Conservation (phyloP, 768 basidiomycete species). For the Pisolithus microcarpus region DNA sequence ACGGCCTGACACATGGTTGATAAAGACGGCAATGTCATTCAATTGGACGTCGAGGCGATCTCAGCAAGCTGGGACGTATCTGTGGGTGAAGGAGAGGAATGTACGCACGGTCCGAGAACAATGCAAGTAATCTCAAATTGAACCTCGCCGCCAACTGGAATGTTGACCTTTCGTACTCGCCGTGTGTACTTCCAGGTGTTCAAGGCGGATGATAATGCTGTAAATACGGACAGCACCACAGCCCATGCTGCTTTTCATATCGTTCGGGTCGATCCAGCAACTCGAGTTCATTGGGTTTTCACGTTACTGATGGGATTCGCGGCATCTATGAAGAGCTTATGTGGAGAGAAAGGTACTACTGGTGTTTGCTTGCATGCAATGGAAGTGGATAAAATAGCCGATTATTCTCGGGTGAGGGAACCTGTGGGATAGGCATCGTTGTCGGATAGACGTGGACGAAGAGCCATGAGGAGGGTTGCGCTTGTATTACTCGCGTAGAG, state of each 20-base stretch:
- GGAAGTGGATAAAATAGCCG: constrained; percentile 7
- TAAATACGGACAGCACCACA: background rate
- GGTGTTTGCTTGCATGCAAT: constrained; percentile 16
- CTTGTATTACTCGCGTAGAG: background rate
- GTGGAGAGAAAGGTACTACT: constrained; percentile 9
- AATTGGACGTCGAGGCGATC: constrained; percentile 3
- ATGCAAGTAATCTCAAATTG: background rate
- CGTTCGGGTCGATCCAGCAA: background rate
- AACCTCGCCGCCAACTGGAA: constrained; percentile 9
- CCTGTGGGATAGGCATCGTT: constrained; percentile 15
- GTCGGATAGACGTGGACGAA: constrained; percentile 15
- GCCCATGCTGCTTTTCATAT: background rate
- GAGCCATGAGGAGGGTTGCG: background rate
- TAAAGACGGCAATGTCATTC: no score
- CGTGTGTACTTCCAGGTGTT: constrained; percentile 7
- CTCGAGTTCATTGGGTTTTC: constrained; percentile 19
- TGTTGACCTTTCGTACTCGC: constrained; percentile 18
- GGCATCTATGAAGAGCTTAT: constrained; percentile 9
- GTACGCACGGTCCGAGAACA: constrained; percentile 2
- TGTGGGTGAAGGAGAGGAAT: background rate
- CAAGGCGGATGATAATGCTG: no score
- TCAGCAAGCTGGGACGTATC: background rate
- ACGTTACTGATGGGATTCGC: background rate
- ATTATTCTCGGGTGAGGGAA: constrained; percentile 8
- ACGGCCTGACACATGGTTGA: constrained; percentile 6